Percentiles rank a stretch among this genome's conserved stretches.
Conservation (phyloP, 1,139 yeast genomes). For the Taphrina confusa region DNA sequence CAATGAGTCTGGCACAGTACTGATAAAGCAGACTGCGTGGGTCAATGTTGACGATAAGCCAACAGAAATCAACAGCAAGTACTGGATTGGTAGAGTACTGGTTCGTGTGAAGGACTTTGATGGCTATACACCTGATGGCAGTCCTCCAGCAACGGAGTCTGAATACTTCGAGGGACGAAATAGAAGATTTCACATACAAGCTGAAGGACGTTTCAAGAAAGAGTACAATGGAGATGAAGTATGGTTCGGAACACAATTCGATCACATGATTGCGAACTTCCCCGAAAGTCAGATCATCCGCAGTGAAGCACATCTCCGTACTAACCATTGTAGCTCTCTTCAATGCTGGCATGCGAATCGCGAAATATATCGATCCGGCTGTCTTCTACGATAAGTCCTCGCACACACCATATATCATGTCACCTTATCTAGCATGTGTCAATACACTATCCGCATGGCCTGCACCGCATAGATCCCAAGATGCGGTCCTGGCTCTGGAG, state of each 20-base stretch:
- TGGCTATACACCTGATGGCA: conserved; percentile 37
- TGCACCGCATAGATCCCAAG: conserved; percentile 33
- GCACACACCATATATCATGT: conserved; percentile 35
- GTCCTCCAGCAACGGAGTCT: conserved; percentile 32
- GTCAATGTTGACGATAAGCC: conserved; percentile 37
- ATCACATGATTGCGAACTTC: conserved; percentile 36
- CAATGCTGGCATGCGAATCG: conserved; percentile 37
- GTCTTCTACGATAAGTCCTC: conserved; percentile 36
- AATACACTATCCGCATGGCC: conserved; percentile 38
- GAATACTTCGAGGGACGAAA: conserved; percentile 36
- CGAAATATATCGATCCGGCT: conserved; percentile 38
- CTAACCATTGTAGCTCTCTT: conserved; percentile 30
- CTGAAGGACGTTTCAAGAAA: conserved; percentile 37
- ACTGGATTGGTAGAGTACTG: conserved; percentile 37
- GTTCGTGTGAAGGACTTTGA: conserved; percentile 37
- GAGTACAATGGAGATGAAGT: conserved; percentile 36
- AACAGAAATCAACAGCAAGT: conserved; percentile 34
- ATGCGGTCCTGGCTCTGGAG: conserved; percentile 36
- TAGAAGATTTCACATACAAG: conserved; percentile 37
- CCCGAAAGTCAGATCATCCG: conserved; percentile 36
- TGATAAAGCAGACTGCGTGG: conserved; percentile 34
- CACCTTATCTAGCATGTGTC: conserved; percentile 38
- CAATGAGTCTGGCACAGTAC: conserved; percentile 9
- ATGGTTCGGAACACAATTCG: conserved; percentile 37
- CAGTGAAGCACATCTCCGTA: background rate